These are phyloP conservation scores for Eimeria zaria DNA, from an alignment of 169 alveolate species.

Conservation along the genomic window DNA sequence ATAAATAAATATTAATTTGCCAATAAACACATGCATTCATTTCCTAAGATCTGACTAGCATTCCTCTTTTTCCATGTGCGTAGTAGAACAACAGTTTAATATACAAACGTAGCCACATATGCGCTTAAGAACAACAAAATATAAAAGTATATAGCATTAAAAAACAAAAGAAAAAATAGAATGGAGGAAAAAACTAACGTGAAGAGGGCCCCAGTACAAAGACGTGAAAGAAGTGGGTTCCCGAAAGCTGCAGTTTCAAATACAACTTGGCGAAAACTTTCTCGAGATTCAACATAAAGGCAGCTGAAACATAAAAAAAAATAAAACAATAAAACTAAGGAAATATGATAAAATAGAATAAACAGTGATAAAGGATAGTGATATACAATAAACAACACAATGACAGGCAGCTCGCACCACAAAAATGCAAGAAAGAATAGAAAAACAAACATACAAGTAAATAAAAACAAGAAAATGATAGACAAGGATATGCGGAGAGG, in stretches of 20 bases:
- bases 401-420: not conserved
- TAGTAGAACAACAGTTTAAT: too few relatives aligned
- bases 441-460: not conserved
- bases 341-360: not conserved
- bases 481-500: too few relatives aligned
- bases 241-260: constrained; percentile 46
- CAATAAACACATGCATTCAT: too few relatives aligned
- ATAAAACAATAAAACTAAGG: not conserved
- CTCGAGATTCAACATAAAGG: constrained; percentile 7
- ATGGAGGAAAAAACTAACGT: not conserved
- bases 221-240: constrained; percentile 35
- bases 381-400: not conserved
- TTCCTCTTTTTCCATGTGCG: too few relatives aligned
- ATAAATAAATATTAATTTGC: not conserved
- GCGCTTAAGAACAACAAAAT: too few relatives aligned
- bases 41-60: too few relatives aligned
- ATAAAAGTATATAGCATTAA: too few relatives aligned
- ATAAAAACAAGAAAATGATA: too few relatives aligned
- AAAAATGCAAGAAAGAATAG: too few relatives aligned
- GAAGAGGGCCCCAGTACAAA: constrained; percentile 47
- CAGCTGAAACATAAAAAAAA: not conserved
- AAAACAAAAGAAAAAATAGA: not conserved
- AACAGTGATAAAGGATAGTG: too few relatives aligned
- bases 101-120: too few relatives aligned
- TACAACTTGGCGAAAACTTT: constrained; percentile 14